Conservation (phyloP, 352 stramenopile genomes). For the Saprolegnia parasitica region DNA sequence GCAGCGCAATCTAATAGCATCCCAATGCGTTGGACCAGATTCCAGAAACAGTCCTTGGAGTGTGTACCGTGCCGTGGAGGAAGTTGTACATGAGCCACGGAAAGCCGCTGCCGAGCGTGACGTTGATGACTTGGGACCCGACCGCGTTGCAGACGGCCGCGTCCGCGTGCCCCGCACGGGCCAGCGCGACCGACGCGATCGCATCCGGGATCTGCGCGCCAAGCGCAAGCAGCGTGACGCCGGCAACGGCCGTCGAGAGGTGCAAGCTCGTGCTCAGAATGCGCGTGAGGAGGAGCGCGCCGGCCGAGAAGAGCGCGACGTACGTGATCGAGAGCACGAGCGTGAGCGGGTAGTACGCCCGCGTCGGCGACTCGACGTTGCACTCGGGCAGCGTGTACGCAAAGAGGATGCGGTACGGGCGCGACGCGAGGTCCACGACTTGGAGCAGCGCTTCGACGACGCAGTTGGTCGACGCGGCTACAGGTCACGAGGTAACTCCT, state of each 20-base stretch:
- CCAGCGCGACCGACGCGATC: constrained; percentile 75
- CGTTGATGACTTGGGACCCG: constrained; percentile 84
- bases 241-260: constrained; percentile 59
- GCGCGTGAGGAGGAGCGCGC: constrained; percentile 60
- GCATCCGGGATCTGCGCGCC: constrained; percentile 77
- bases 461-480: constrained; percentile 36
- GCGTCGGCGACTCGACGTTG: constrained; percentile 29
- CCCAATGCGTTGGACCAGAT: too few relatives aligned
- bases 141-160: constrained; percentile 82
- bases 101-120: constrained; percentile 65
- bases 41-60: neutral
- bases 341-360: constrained; percentile 41
- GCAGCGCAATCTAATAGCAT: constrained; percentile 27
- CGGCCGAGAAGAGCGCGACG: constrained; percentile 72
- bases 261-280: constrained; percentile 35
- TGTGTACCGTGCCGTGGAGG: constrained; percentile 37
- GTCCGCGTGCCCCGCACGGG: constrained; percentile 69
- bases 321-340: constrained; percentile 67
- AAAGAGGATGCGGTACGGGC: constrained; percentile 59
- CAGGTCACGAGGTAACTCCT: too few relatives aligned
- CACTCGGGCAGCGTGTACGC: constrained; percentile 72
- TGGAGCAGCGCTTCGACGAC: constrained; percentile 51
- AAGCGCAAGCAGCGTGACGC: constrained; percentile 72
- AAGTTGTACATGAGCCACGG: constrained; percentile 79
- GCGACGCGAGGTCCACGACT: constrained; percentile 38